These are phyloP conservation scores for Pseudogymnoascus destructans DNA, from an alignment of 2,329 filamentous ascomycete species.

Conservation along the genomic window DNA sequence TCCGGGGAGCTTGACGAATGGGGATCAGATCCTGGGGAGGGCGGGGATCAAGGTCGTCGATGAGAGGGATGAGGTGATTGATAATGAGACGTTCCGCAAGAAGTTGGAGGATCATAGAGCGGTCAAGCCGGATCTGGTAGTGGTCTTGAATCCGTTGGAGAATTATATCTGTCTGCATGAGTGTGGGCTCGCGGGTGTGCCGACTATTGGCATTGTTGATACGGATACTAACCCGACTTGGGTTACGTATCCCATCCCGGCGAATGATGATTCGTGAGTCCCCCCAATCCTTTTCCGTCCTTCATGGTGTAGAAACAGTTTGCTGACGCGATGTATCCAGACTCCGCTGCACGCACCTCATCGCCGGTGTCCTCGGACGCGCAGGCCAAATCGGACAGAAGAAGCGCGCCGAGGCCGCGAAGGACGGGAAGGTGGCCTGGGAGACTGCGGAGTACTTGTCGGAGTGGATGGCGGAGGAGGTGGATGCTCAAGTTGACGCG, in stretches of 20 bases:
- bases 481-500: neutral
- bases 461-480: conserved; percentile 14
- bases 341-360: conserved; percentile 66
- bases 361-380: conserved; percentile 72
- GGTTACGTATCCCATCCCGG: conserved; percentile 93
- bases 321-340: conserved; percentile 32
- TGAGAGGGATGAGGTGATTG: conserved; percentile 46
- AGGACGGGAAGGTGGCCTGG: conserved; percentile 52
- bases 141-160: conserved; percentile 85
- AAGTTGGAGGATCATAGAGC: conserved; percentile 41
- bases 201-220: conserved; percentile 89
- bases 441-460: conserved; percentile 26
- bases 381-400: conserved; percentile 68
- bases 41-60: conserved; percentile 65
- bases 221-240: conserved; percentile 85
- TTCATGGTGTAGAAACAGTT: neutral
- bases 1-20: conserved; percentile 83
- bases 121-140: conserved; percentile 76
- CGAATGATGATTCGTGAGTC: conserved; percentile 81
- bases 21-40: conserved; percentile 68
- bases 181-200: conserved; percentile 75
- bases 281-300: neutral
- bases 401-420: conserved; percentile 50
- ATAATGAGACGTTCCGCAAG: conserved; percentile 7
- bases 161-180: conserved; percentile 86